Evolutionary conservation across 2,329 filamentous ascomycete genomes (phyloP).

Genomic region (Colletotrichum musae): DNA sequence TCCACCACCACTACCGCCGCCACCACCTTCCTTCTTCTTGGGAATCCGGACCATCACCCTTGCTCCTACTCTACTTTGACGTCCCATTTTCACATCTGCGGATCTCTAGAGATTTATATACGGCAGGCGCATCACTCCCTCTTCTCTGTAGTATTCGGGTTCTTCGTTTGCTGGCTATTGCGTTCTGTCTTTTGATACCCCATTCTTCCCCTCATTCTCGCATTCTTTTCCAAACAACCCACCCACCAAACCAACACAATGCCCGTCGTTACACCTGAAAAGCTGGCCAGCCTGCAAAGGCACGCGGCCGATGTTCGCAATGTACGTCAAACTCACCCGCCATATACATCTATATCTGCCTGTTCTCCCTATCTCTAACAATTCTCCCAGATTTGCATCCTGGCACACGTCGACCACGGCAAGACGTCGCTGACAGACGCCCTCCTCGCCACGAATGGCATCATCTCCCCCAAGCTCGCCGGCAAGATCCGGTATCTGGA

Average conservation of each 20-base stretch:
- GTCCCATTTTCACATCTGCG: background rate
- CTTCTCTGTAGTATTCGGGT: background rate
- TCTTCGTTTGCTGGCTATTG: constrained; percentile 19
- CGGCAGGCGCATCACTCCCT: background rate
- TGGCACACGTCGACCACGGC: constrained; percentile 97
- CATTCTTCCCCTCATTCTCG: constrained; percentile 27
- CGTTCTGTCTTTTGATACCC: constrained; percentile 36
- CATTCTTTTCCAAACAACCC: background rate
- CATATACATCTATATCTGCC: constrained; percentile 29
- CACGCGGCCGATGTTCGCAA: constrained; percentile 93
- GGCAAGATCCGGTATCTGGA: constrained; percentile 99
- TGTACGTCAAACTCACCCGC: constrained; percentile 62
- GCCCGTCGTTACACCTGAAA: constrained; percentile 92
- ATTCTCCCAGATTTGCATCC: constrained; percentile 83
- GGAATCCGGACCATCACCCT: constrained; percentile 11
- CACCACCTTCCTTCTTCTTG: background rate
- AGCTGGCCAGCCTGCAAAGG: constrained; percentile 90
- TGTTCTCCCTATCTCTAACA: constrained; percentile 41
- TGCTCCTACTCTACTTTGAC: background rate
- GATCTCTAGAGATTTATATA: background rate
- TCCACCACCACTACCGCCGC: background rate
- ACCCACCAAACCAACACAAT: constrained; percentile 62
- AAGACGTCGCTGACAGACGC: constrained; percentile 98
- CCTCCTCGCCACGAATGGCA: constrained; percentile 97
- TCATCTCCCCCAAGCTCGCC: constrained; percentile 97